phyloP scores from a whole-genome alignment of 345 rosid genomes.

The Camelina neglecta region DNA sequence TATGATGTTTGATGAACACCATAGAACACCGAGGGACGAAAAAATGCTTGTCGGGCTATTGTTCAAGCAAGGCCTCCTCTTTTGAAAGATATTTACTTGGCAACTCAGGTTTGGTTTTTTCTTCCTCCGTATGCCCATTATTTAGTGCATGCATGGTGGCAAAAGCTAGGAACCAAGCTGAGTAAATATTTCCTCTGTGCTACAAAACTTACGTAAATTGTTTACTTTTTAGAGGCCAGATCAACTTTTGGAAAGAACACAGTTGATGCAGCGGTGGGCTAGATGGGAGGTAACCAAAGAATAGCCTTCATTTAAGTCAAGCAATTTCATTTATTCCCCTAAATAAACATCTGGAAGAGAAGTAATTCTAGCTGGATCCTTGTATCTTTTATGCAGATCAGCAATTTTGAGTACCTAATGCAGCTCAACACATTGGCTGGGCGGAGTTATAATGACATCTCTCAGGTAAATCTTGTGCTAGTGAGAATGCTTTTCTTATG shows the following conservation, averaged over 20 bases:
- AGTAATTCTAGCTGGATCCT: constrained; percentile 25
- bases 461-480: constrained; percentile 62
- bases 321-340: neutral
- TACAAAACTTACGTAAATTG: constrained; percentile 35
- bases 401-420: constrained; percentile 97
- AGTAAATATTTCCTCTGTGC: neutral
- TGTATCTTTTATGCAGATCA: constrained; percentile 63
- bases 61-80: constrained; percentile 86
- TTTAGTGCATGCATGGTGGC: constrained; percentile 6
- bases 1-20: constrained; percentile 31
- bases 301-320: constrained; percentile 27
- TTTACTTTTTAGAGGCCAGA: constrained; percentile 73
- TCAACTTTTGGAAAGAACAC: constrained; percentile 82
- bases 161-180: constrained; percentile 3
- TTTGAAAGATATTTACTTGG: constrained; percentile 76
- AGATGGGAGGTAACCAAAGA: constrained; percentile 83
- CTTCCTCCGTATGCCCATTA: neutral
- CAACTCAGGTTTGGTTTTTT: constrained; percentile 72
- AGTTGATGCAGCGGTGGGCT: constrained; percentile 94
- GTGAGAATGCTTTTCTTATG: constrained; percentile 8
- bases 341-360: constrained; percentile 21
- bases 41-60: constrained; percentile 81
- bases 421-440: constrained; percentile 95
- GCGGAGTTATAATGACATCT: constrained; percentile 95
- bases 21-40: constrained; percentile 81